Evolutionary conservation across 2,329 filamentous ascomycete genomes (phyloP).

Genomic region (Hirsutella minnesotensis): DNA sequence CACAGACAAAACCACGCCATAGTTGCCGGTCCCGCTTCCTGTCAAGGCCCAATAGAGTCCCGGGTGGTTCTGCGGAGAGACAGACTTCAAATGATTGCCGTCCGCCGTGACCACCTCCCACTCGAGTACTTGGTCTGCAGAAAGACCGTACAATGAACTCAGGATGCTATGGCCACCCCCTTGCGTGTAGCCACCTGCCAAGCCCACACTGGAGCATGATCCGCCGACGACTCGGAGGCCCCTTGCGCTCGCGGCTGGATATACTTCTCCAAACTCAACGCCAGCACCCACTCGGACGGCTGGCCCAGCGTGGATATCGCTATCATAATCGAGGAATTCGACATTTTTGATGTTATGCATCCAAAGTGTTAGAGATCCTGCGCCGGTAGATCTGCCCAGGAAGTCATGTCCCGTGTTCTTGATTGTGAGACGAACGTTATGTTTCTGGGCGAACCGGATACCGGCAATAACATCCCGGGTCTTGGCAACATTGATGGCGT

Average conservation of each 20-base stretch:
- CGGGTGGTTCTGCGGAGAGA: conserved; percentile 31
- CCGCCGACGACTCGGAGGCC: conserved; percentile 40
- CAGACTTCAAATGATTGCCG: conserved; percentile 35
- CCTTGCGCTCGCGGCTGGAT: conserved; percentile 29
- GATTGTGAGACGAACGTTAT: conserved; percentile 23
- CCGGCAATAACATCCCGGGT: conserved; percentile 18
- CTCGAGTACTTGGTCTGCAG: conserved; percentile 45
- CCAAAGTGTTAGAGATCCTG: conserved; percentile 26
- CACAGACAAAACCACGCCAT: conserved; percentile 42
- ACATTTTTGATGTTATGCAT: conserved; percentile 28
- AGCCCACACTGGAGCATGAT: conserved; percentile 41
- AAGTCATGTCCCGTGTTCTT: conserved; percentile 21
- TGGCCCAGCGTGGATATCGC: conserved; percentile 32
- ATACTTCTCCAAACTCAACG: conserved; percentile 34
- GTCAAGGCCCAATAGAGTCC: conserved; percentile 54
- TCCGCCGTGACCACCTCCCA: conserved; percentile 42
- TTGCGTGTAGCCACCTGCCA: conserved; percentile 47
- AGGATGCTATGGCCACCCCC: conserved; percentile 48
- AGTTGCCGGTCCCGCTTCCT: conserved; percentile 49
- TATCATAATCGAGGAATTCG: conserved; percentile 27
- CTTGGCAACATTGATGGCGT: conserved; percentile 22
- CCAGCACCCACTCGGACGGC: conserved; percentile 44
- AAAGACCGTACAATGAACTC: conserved; percentile 42
- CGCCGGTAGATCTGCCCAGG: conserved; percentile 24
- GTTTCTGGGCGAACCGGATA: conserved; percentile 24